Conservation (phyloP, 805 yeast species). For the Dipodascus geniculatus region DNA sequence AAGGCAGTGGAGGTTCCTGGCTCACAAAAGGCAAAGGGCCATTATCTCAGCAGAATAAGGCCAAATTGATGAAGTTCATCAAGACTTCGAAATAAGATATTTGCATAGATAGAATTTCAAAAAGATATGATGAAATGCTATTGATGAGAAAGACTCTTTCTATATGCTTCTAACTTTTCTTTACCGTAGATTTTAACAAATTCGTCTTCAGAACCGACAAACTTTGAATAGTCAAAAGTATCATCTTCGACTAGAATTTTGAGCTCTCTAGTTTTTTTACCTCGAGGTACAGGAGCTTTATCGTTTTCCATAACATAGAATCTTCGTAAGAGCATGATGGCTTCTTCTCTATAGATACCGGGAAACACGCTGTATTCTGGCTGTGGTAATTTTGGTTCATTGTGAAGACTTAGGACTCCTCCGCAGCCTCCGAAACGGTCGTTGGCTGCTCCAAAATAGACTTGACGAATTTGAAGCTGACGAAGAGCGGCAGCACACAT, state of each 20-base stretch:
- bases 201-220: conserved; percentile 35
- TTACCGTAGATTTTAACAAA: conserved; percentile 42
- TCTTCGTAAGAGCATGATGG: conserved; percentile 65
- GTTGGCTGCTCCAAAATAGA: conserved; percentile 86
- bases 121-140: too few relatives aligned
- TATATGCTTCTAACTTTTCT: conserved; percentile 20
- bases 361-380: conserved; percentile 52
- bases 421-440: conserved; percentile 97
- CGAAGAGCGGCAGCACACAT: conserved; percentile 93
- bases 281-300: conserved; percentile 71
- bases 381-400: conserved; percentile 28
- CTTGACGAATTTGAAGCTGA: conserved; percentile 62
- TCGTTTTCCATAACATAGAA: conserved; percentile 81
- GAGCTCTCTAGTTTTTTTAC: conserved; percentile 45
- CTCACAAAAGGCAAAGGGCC: neutral
- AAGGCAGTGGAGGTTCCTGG: neutral
- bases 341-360: conserved; percentile 70
- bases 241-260: conserved; percentile 35
- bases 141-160: too few relatives aligned
- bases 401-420: conserved; percentile 54
- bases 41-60: neutral
- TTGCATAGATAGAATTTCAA: neutral
- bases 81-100: neutral
- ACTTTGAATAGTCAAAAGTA: conserved; percentile 43
- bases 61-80: neutral